Conservation (phyloP, 1,139 yeast genomes). For the Magnusiomyces ingens region DNA sequence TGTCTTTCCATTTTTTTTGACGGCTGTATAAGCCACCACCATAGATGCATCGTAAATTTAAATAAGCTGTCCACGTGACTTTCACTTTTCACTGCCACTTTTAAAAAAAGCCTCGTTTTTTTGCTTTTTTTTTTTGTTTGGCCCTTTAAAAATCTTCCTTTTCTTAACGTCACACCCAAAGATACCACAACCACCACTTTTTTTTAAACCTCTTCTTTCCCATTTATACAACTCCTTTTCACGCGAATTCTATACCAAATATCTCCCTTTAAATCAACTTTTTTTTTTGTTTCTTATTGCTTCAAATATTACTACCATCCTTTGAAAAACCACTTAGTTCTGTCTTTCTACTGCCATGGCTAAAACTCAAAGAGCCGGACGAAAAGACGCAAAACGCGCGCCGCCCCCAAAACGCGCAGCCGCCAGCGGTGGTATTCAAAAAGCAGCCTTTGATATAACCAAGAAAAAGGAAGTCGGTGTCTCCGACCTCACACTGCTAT, state of each 20-base stretch:
- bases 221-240: neutral
- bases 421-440: slow-evolving; percentile 52
- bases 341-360: slow-evolving; percentile 43
- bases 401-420: slow-evolving; percentile 47
- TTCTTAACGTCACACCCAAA: too few relatives aligned
- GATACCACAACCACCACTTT: too few relatives aligned
- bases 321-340: neutral
- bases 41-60: too few relatives aligned
- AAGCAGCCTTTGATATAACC: slow-evolving; percentile 83
- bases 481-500: slow-evolving; percentile 81
- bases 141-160: too few relatives aligned
- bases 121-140: too few relatives aligned
- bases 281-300: neutral
- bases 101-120: too few relatives aligned
- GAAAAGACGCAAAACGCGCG: slow-evolving; percentile 51
- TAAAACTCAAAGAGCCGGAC: slow-evolving; percentile 67
- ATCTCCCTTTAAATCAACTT: too few relatives aligned
- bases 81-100: too few relatives aligned
- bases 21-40: too few relatives aligned
- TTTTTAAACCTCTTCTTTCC: neutral
- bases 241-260: neutral
- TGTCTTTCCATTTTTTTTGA: neutral
- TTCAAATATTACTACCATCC: neutral
- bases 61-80: too few relatives aligned
- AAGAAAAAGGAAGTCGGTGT: slow-evolving; percentile 97